These are phyloP conservation scores for Mycogone perniciosa DNA, from an alignment of 2,329 filamentous ascomycete species.

Conservation along the genomic window DNA sequence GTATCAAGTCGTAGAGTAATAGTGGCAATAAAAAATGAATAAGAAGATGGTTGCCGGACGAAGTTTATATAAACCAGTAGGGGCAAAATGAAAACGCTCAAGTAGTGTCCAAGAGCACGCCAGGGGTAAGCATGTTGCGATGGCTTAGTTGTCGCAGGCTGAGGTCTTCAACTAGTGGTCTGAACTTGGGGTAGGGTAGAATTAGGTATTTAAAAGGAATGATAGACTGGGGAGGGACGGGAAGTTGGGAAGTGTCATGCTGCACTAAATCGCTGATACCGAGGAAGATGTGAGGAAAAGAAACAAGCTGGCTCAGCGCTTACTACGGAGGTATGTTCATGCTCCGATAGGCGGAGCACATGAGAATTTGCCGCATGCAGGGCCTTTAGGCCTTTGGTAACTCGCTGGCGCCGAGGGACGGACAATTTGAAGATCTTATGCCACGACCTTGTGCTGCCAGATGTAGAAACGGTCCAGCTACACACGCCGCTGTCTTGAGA, in stretches of 20 bases:
- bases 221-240: neutral
- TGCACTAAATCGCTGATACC: neutral
- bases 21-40: too few relatives aligned
- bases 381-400: constrained; percentile 18
- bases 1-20: too few relatives aligned
- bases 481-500: constrained; percentile 13
- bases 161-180: neutral
- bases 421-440: constrained; percentile 57
- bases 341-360: neutral
- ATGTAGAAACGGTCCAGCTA: constrained; percentile 44
- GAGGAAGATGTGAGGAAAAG: neutral
- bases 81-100: too few relatives aligned
- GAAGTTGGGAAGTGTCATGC: neutral
- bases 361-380: neutral
- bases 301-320: constrained; percentile 2
- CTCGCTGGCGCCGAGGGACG: constrained; percentile 44
- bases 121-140: neutral
- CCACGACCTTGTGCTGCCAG: constrained; percentile 42
- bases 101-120: too few relatives aligned
- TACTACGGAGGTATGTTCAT: neutral
- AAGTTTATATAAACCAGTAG: too few relatives aligned
- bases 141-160: neutral
- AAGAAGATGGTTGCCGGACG: too few relatives aligned
- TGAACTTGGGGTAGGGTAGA: neutral
- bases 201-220: neutral